Percentiles rank a stretch among this genome's conserved stretches.
These are phyloP conservation scores for Ascochyta pisi DNA, from an alignment of 2,329 filamentous ascomycete species.

Conservation along the genomic window DNA sequence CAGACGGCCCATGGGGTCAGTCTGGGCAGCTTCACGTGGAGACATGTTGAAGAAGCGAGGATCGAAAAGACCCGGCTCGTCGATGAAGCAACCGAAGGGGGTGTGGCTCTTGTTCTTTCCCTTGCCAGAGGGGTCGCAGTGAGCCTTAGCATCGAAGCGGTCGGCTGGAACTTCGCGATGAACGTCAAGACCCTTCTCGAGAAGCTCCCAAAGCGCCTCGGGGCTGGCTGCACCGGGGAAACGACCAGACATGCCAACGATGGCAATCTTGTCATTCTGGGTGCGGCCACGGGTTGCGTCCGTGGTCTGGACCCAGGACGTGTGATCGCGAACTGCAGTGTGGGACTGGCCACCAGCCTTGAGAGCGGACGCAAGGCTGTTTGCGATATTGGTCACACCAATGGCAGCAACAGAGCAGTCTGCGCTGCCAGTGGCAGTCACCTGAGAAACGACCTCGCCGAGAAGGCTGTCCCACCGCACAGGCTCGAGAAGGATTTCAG, in stretches of 20 bases:
- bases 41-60: constrained; percentile 90
- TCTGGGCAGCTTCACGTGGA: constrained; percentile 78
- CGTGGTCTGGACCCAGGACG: constrained; percentile 49
- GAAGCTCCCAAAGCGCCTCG: constrained; percentile 76
- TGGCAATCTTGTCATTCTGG: constrained; percentile 75
- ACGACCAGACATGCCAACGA: constrained; percentile 81
- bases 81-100: constrained; percentile 77
- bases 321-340: constrained; percentile 54
- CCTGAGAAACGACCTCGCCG: constrained; percentile 56
- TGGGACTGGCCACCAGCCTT: constrained; percentile 58
- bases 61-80: constrained; percentile 79
- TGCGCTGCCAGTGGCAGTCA: constrained; percentile 50
- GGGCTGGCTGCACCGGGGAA: constrained; percentile 76
- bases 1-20: constrained; percentile 81
- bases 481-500: constrained; percentile 55
- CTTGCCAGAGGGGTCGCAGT: constrained; percentile 75
- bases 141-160: constrained; percentile 75
- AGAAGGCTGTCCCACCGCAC: constrained; percentile 59
- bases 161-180: constrained; percentile 72
- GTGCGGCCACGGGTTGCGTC: constrained; percentile 51
- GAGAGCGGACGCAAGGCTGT: constrained; percentile 62
- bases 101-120: constrained; percentile 78
- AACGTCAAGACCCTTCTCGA: constrained; percentile 77
- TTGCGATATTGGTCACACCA: constrained; percentile 61
- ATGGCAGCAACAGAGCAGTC: constrained; percentile 57